Evolutionary conservation across 2,329 filamentous ascomycete genomes (phyloP).

Genomic region (Aspergillus terreus): DNA sequence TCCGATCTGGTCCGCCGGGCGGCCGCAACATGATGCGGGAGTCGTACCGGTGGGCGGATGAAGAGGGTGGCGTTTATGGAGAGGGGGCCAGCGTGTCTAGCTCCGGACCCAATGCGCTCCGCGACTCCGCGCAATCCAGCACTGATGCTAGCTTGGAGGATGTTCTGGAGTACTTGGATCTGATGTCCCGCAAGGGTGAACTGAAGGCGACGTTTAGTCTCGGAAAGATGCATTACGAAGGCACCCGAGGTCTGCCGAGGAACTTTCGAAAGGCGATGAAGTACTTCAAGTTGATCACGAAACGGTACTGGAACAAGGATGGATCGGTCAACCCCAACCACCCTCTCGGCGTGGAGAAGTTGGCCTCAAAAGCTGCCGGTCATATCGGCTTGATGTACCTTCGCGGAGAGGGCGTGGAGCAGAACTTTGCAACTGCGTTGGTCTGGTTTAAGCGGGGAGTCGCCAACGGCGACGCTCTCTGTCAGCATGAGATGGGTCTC

Average conservation of each 20-base stretch:
- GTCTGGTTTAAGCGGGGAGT: constrained; percentile 82
- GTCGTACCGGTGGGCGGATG: constrained; percentile 82
- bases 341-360: constrained; percentile 68
- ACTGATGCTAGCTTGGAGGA: constrained; percentile 85
- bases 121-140: constrained; percentile 69
- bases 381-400: constrained; percentile 87
- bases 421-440: constrained; percentile 71
- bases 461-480: constrained; percentile 71
- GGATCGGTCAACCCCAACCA: constrained; percentile 70
- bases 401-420: constrained; percentile 77
- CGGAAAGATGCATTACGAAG: constrained; percentile 84
- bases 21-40: constrained; percentile 75
- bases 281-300: constrained; percentile 77
- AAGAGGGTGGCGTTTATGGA: constrained; percentile 87
- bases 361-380: constrained; percentile 78
- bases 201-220: constrained; percentile 82
- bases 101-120: constrained; percentile 76
- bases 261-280: constrained; percentile 71
- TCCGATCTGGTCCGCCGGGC: constrained; percentile 84
- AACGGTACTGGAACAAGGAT: constrained; percentile 76
- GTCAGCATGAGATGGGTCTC: constrained; percentile 77
- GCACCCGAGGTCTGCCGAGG: constrained; percentile 68
- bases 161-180: constrained; percentile 87
- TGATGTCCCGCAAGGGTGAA: constrained; percentile 87
- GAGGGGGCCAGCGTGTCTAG: constrained; percentile 90